Percentiles rank a stretch among this genome's conserved stretches.
Conservation (phyloP, 441 rosid species). For the Brassica balearica region DNA sequence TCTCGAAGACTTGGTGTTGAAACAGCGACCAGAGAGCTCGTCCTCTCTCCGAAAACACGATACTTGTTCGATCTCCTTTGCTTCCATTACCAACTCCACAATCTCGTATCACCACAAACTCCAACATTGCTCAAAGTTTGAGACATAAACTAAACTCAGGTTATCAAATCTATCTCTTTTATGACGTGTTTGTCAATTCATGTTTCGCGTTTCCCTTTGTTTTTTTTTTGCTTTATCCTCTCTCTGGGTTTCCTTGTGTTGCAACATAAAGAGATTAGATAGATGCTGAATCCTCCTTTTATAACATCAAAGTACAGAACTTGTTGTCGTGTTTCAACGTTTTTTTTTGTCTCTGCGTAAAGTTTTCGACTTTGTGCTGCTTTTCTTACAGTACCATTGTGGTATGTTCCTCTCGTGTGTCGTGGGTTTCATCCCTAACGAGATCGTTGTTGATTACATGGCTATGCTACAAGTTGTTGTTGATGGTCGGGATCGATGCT, state of each 20-base stretch:
- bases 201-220: conserved; percentile 12
- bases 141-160: conserved; percentile 37
- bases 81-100: conserved; percentile 21
- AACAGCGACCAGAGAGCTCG: conserved; percentile 43
- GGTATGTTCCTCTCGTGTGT: conserved; percentile 29
- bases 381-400: conserved; percentile 43
- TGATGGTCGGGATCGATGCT: conserved; percentile 44
- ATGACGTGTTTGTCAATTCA: conserved; percentile 38
- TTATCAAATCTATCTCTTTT: conserved; percentile 38
- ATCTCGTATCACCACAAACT: conserved; percentile 35
- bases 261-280: conserved; percentile 34
- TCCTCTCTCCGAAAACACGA: conserved; percentile 19
- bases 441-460: conserved; percentile 48
- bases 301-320: conserved; percentile 42
- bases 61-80: conserved; percentile 26
- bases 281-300: conserved; percentile 34
- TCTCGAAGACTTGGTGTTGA: conserved; percentile 46
- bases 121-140: conserved; percentile 41
- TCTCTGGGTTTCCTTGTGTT: conserved; percentile 28
- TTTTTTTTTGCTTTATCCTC: conserved; percentile 8
- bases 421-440: conserved; percentile 12
- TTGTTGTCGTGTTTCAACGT: conserved; percentile 50
- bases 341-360: conserved; percentile 33
- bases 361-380: conserved; percentile 41
- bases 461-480: conserved; percentile 28